phyloP scores from a whole-genome alignment of 768 basidiomycete genomes.

The Leccinum sublutescens region DNA sequence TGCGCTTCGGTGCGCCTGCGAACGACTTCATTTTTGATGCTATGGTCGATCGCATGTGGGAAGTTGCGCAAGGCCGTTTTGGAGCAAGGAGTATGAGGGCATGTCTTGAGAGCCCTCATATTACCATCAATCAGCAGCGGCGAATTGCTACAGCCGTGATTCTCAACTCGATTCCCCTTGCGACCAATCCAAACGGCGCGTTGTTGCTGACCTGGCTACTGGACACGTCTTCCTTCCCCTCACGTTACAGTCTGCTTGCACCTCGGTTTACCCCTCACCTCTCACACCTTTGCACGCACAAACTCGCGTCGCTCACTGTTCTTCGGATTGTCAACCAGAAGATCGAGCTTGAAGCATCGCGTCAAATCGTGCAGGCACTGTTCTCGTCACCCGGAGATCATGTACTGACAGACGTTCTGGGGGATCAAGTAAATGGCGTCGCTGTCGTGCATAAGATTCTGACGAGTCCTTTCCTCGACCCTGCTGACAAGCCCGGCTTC shows the following conservation, averaged over 20 bases:
- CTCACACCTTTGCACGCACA: constrained; percentile 96
- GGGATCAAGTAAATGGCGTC: constrained; percentile 95
- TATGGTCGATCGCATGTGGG: constrained; percentile 98
- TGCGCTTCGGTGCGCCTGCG: constrained; percentile 84
- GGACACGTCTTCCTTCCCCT: constrained; percentile 91
- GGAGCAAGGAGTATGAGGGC: constrained; percentile 98
- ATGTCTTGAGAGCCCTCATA: constrained; percentile 88
- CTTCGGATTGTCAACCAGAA: constrained; percentile 96
- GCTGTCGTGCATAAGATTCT: constrained; percentile 91
- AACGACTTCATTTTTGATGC: constrained; percentile 98
- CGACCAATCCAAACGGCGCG: constrained; percentile 97
- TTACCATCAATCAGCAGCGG: constrained; percentile 87
- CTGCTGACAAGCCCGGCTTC: constrained; percentile 61
- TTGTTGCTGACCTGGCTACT: constrained; percentile 94
- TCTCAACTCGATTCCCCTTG: constrained; percentile 94
- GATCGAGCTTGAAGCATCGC: constrained; percentile 85
- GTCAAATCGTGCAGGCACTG: constrained; percentile 82
- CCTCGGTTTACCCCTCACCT: constrained; percentile 96
- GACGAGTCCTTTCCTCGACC: constrained; percentile 81
- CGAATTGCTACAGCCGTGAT: constrained; percentile 93
- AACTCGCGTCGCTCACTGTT: constrained; percentile 92
- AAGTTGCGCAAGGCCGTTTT: constrained; percentile 95
- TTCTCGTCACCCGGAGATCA: constrained; percentile 90
- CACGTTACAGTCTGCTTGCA: constrained; percentile 91
- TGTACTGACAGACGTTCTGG: constrained; percentile 89